Percentiles rank a stretch among this genome's conserved stretches.
Evolutionary conservation across 352 stramenopile genomes (phyloP).

Genomic region (Phytophthora meadii): DNA sequence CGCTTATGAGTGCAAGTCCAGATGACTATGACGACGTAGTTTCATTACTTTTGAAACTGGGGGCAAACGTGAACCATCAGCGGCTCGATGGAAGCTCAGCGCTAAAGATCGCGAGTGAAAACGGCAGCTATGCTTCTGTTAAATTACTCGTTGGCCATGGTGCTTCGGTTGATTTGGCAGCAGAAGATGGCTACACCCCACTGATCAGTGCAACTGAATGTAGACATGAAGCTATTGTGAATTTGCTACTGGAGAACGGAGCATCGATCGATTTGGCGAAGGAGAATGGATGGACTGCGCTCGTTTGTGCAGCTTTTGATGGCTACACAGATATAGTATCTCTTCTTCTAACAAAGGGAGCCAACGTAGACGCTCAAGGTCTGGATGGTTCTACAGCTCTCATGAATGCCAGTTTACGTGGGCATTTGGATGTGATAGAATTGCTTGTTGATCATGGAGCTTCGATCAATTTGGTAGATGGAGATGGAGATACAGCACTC

Average conservation of each 20-base stretch:
- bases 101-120: slow-evolving; percentile 1
- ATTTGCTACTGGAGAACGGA: neutral
- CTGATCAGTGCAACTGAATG: neutral
- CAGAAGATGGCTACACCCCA: neutral
- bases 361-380: neutral
- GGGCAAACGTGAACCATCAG: slow-evolving; percentile 17
- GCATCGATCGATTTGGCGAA: neutral
- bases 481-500: neutral
- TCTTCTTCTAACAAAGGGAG: neutral
- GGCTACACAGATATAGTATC: neutral
- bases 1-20: slow-evolving; percentile 1
- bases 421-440: neutral
- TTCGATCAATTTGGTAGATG: neutral
- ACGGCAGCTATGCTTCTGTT: neutral
- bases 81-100: neutral
- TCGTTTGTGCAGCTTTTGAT: neutral
- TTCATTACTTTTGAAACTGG: slow-evolving; percentile 6
- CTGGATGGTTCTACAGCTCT: neutral
- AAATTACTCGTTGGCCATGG: neutral
- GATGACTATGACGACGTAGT: neutral
- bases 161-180: neutral
- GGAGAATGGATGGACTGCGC: neutral
- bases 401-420: neutral
- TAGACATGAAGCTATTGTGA: neutral
- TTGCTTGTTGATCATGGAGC: neutral